These are phyloP conservation scores for Didymella segeticola DNA, from an alignment of 2,329 filamentous ascomycete species.

Conservation along the genomic window DNA sequence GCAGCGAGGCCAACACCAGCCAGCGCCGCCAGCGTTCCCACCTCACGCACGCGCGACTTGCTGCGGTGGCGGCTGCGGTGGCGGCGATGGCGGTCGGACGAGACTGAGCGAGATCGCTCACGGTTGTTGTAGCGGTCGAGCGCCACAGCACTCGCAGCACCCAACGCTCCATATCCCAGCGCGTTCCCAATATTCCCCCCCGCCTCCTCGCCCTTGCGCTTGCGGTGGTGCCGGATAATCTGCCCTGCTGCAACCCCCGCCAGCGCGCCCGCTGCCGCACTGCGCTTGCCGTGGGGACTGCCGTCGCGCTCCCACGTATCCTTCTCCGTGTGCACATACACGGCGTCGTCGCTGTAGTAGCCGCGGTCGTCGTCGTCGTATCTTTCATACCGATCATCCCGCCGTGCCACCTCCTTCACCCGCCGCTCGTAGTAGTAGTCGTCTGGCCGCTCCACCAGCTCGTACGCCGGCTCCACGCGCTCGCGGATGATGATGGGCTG, in stretches of 20 bases:
- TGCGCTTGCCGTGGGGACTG: conserved; percentile 60
- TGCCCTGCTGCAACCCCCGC: conserved; percentile 68
- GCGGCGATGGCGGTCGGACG: conserved; percentile 37
- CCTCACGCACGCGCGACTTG: conserved; percentile 55
- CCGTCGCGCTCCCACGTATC: conserved; percentile 48
- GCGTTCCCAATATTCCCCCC: conserved; percentile 60
- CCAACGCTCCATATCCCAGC: conserved; percentile 66
- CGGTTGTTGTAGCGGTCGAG: conserved; percentile 59
- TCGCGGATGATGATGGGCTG: conserved; percentile 58
- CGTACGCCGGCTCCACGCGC: conserved; percentile 62
- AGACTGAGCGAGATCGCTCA: conserved; percentile 54
- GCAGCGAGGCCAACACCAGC: conserved; percentile 67
- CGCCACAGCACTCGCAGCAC: conserved; percentile 67
- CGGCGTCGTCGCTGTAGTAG: conserved; percentile 66
- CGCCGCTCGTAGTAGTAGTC: conserved; percentile 69
- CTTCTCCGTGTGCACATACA: conserved; percentile 64
- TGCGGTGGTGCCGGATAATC: conserved; percentile 64
- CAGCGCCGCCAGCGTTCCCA: conserved; percentile 66
- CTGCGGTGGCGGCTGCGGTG: conserved; percentile 42
- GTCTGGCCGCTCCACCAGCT: conserved; percentile 65
- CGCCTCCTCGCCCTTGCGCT: conserved; percentile 61
- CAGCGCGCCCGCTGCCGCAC: conserved; percentile 68
- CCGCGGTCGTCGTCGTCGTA: conserved; percentile 52
- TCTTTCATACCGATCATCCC: conserved; percentile 47
- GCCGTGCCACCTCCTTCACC: conserved; percentile 59